phyloP scores from a whole-genome alignment of 371 early-diverging fungal genomes.

The Apophysomyces sp. region DNA sequence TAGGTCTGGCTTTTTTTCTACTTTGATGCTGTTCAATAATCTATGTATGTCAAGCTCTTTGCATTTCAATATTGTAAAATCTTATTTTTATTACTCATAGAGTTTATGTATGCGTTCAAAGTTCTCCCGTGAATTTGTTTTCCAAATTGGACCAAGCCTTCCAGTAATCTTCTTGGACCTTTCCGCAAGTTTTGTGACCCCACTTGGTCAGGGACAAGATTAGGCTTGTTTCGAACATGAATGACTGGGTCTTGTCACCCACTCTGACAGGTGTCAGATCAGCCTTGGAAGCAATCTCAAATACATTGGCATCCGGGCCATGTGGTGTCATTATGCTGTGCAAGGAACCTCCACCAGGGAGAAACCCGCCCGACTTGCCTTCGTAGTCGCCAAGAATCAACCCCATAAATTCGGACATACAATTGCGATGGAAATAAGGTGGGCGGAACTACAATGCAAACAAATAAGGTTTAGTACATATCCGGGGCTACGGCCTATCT shows the following conservation, averaged over 20 bases:
- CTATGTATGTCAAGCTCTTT: too few relatives aligned
- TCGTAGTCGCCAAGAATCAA: slow-evolving; percentile 91
- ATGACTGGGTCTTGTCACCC: slow-evolving; percentile 82
- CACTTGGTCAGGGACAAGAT: slow-evolving; percentile 83
- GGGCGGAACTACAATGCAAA: slow-evolving; percentile 73
- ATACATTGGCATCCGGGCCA: slow-evolving; percentile 89
- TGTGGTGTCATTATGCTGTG: slow-evolving; percentile 92
- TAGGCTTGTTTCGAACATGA: slow-evolving; percentile 94
- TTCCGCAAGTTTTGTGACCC: slow-evolving; percentile 73
- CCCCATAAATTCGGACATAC: slow-evolving; percentile 97
- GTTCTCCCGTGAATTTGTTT: slow-evolving; percentile 41
- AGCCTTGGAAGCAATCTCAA: slow-evolving; percentile 72
- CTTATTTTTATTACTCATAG: too few relatives aligned
- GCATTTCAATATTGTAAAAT: too few relatives aligned
- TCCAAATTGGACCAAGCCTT: slow-evolving; percentile 72
- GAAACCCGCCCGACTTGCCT: slow-evolving; percentile 89
- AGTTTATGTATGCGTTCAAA: too few relatives aligned
- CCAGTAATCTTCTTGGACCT: slow-evolving; percentile 80
- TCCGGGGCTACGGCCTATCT: neutral
- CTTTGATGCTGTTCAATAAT: too few relatives aligned
- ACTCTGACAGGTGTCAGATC: slow-evolving; percentile 80
- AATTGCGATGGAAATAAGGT: slow-evolving; percentile 95
- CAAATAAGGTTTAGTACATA: neutral
- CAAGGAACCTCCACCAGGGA: slow-evolving; percentile 91
- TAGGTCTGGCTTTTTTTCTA: too few relatives aligned